phyloP scores from a whole-genome alignment of 768 basidiomycete genomes.

The Grammothele lineata region DNA sequence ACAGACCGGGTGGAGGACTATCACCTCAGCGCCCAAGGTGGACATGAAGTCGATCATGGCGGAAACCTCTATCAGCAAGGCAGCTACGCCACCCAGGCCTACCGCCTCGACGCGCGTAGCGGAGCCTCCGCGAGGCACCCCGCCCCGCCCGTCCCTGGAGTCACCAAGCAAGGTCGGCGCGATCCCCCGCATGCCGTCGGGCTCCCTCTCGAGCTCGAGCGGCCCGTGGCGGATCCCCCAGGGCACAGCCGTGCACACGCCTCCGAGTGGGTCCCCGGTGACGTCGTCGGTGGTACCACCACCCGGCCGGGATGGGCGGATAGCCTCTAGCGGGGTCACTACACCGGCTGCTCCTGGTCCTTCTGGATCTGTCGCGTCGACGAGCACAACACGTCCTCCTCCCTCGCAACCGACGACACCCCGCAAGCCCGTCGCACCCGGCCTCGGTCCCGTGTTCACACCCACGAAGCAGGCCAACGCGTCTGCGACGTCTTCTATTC shows the following conservation, averaged over 20 bases:
- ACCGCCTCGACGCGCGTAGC: too few relatives aligned
- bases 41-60: conserved; percentile 88
- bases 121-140: conserved; percentile 4
- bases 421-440: conserved; percentile 27
- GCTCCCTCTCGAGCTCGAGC: too few relatives aligned
- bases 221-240: conserved; percentile 17
- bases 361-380: background rate
- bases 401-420: conserved; percentile 18
- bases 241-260: background rate
- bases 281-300: background rate
- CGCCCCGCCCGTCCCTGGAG: conserved; percentile 1
- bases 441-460: conserved; percentile 61
- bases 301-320: background rate
- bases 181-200: background rate
- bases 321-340: background rate
- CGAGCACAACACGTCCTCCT: background rate
- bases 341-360: background rate
- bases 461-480: conserved; percentile 46
- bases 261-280: background rate
- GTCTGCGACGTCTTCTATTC: conserved; percentile 29
- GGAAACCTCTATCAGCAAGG: conserved; percentile 49
- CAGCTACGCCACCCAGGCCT: background rate
- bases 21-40: conserved; percentile 51
- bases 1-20: conserved; percentile 30
- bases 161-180: background rate